Base-by-base conservation (phyloP, 2,329 filamentous ascomycete genomes). In the Fusarium citri region DNA sequence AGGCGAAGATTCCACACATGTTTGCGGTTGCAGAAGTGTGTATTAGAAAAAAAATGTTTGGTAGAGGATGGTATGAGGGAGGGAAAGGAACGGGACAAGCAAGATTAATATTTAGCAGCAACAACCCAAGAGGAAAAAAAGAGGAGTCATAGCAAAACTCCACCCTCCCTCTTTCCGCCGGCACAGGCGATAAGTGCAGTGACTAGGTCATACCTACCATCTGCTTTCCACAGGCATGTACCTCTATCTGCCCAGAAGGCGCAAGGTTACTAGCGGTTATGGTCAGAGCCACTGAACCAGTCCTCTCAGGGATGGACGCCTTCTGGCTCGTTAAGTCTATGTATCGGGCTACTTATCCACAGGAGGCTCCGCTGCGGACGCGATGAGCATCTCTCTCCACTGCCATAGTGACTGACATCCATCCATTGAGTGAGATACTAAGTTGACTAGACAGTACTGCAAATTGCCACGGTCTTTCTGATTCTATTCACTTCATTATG, bases 1-100 rank as follows among this genome's bases (percentile, higher is more conserved):
- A 98, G 77, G 94, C 94, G 83, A 98, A 98, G 79, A 98, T 97
- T 83, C 94, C 94, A 91, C 94, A 97, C 94, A 97, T 97, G 76
- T 81, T 92, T 86, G 78, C 80, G 76, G 77, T 69, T 75, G 67
- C 51, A 47, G 55, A 43, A 23, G 60, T 54, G 59, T 71, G 56
- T 58, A 64, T 34, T 37, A 25, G 40, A 49, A 45, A 45, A 30
- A 30, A 51, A 61, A 14, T 51, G 50, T 62, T 47, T 65, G 56
- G 57, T 40, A 57, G 61, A 65, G 58, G 49, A 59, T 51, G 58
- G 37, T 48, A 55, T 37, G 59, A 65, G 42, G 40, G 34, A 60
- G 48, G 55, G 51, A 68, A 66, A 58, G 55, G 53, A 55, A 55
- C 34, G 57, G 64, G 46, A 48, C 43, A 43, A 54, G 45, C 48